These are phyloP conservation scores for Umbelopsis sp. DNA, from an alignment of 192 early-diverging fungal genomes.

Conservation along the genomic window DNA sequence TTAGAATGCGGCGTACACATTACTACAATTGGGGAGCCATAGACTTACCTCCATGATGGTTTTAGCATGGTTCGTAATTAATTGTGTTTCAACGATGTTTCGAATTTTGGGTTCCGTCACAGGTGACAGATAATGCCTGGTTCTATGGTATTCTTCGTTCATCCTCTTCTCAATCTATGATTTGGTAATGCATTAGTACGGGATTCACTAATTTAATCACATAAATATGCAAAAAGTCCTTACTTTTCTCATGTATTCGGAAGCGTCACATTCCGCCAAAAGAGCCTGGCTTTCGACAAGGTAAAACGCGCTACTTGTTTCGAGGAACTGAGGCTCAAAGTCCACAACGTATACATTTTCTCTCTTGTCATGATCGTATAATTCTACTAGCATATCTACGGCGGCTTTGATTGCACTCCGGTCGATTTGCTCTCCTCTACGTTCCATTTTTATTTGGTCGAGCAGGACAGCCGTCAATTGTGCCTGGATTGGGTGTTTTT, in stretches of 20 bases:
- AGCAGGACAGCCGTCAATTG: constrained; percentile 69
- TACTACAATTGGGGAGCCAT: not conserved
- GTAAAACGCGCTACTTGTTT: constrained; percentile 77
- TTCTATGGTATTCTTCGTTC: constrained; percentile 77
- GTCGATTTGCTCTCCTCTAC: constrained; percentile 78
- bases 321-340: constrained; percentile 77
- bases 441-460: constrained; percentile 77
- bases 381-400: constrained; percentile 72
- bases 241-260: constrained; percentile 73
- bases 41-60: constrained; percentile 63
- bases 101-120: constrained; percentile 72
- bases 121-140: constrained; percentile 65
- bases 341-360: constrained; percentile 73
- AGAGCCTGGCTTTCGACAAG: constrained; percentile 56
- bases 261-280: constrained; percentile 60
- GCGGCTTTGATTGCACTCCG: constrained; percentile 70
- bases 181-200: not conserved
- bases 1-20: not conserved
- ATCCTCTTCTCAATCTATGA: constrained; percentile 69
- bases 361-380: constrained; percentile 53
- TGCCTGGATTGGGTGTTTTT: constrained; percentile 53
- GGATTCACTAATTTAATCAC: not conserved
- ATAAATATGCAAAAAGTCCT: not conserved
- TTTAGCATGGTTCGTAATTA: constrained; percentile 72
- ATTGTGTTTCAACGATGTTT: constrained; percentile 71